Base-by-base conservation (phyloP, 768 basidiomycete species). In the Dacryopinax primogenitus region DNA sequence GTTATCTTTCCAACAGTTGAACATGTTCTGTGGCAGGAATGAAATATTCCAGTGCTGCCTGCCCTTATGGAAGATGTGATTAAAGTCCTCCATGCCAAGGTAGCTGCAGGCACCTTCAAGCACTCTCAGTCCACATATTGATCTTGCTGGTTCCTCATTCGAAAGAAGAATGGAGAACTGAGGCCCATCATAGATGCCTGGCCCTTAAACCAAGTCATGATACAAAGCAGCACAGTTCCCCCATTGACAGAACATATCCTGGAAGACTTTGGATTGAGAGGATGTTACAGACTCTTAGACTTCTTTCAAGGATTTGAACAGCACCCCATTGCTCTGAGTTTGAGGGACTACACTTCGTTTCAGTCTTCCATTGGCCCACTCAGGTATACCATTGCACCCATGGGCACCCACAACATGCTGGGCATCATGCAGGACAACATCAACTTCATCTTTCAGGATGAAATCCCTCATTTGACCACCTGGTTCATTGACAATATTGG, bases 321-420 rank as follows among this genome's bases (percentile, higher is more conserved):
- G 21, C 65, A 74, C n/a, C 51, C 67, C 0, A 66, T 79, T 0
- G 67, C 71, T 15, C 68, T 69, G 18, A 65, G 66, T 1, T 79
- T 74, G 0, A 61, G 72, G 3, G 76, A 80, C 36, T 67, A 77
- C 7, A 81, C 78, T 0, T 77, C 76, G 0, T 81, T 81, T 67
- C 73, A 76, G 63, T 77, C 74, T 0, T 77, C 76, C 0, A 71
- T 77, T 4, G 76, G 78, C 0, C 67, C 73, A 0, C 63, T 77
- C 0, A 66, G 72, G 0, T 70, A 79, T 0, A 71, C 71, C 0
- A 69, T 71, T 0, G 66, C 80, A 0, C 78, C 78, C 0, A 78
- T 78, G 77, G 81, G 79, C 0, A 77, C 71, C 44, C 79, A 79
- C 0, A 80, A 80, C 28, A 75, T 74, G 0, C 72, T 76, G 0